phyloP scores from a whole-genome alignment of 2,329 filamentous ascomycete species.

The Orbilia brochopaga region DNA sequence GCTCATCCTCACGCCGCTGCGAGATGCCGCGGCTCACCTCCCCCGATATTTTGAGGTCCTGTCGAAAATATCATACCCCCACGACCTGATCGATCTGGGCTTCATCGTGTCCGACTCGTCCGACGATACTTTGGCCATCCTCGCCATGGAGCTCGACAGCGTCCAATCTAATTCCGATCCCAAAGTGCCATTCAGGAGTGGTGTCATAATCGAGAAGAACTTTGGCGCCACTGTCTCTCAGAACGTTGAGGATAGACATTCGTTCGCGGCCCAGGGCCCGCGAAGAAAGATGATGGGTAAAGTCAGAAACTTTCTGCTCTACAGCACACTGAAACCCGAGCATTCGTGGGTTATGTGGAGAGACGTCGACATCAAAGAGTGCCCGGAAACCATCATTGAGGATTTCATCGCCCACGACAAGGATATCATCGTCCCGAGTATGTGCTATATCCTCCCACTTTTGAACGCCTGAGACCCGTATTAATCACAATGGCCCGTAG shows the following conservation, averaged over 20 bases:
- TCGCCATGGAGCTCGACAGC: constrained; percentile 82
- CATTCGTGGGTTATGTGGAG: constrained; percentile 99
- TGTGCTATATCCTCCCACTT: constrained; percentile 57
- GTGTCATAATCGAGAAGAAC: constrained; percentile 85
- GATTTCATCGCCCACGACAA: constrained; percentile 93
- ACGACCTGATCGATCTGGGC: constrained; percentile 90
- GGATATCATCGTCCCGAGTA: constrained; percentile 94
- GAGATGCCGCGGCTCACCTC: constrained; percentile 82
- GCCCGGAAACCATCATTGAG: constrained; percentile 83
- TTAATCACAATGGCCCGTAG: constrained; percentile 61
- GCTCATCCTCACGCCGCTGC: constrained; percentile 88
- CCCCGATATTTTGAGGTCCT: constrained; percentile 93
- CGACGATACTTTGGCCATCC: constrained; percentile 87
- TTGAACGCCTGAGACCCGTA: not conserved
- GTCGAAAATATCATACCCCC: constrained; percentile 87
- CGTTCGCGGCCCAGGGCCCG: constrained; percentile 84
- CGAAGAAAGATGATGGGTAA: constrained; percentile 87
- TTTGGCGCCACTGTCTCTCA: constrained; percentile 80
- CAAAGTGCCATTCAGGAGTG: constrained; percentile 82
- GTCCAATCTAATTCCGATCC: constrained; percentile 78
- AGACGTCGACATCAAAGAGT: constrained; percentile 94
- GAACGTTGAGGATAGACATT: constrained; percentile 80
- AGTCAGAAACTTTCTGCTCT: constrained; percentile 89
- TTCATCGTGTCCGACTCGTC: constrained; percentile 92
- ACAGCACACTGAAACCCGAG: constrained; percentile 82